Evolutionary conservation across 441 rosid species (phyloP), one percentile per base, ranked within the genome.

Genomic region (Erodium moschatum): DNA sequence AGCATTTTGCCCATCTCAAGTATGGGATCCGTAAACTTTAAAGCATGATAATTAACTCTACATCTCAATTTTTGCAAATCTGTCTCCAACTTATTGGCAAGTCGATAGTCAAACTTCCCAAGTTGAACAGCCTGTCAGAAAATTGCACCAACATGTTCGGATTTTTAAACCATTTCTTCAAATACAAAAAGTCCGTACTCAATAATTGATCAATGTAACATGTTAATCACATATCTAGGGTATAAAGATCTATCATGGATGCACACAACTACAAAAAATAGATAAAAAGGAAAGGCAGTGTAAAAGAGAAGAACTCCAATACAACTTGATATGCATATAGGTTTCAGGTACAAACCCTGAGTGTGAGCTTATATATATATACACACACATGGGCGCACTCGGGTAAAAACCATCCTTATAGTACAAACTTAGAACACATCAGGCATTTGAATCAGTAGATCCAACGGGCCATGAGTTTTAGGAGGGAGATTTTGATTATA

Each of bases 61-160:
- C 99, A 95, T 75, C 99, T 86, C 78, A 95, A 72, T 79, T 89
- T 91, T 73, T 95, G 99, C 67, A 95, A 72, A 62, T 92, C 90
- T 46, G 85, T 80, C 72, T 82, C 85, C 85, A 92, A 77, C 82
- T 77, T 89, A 79, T 95, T 95, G 67, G 98, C 83, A 2, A 95
- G 95, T 74, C 99, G 84, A 74, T 92, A 95, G 78, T 95, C 99
- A 81, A 92, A 95, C 79, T 92, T 95, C 66, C 81, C 77, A 60
- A 95, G 81, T 70, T 92, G 96, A 83, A 95, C 86, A 48, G 89
- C 97, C 90, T 91, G 85, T 70, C 67, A 77, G 54, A 56, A 2
- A 50, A 50, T 13, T 12, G 70, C 38, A 24, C 67, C 64, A 48
- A 58, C 33, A 7, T 24, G 33, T 1, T 20, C 21, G 31, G 33